Conservation (phyloP, 805 yeast genomes). For the Tetrapisispora arboricola region DNA sequence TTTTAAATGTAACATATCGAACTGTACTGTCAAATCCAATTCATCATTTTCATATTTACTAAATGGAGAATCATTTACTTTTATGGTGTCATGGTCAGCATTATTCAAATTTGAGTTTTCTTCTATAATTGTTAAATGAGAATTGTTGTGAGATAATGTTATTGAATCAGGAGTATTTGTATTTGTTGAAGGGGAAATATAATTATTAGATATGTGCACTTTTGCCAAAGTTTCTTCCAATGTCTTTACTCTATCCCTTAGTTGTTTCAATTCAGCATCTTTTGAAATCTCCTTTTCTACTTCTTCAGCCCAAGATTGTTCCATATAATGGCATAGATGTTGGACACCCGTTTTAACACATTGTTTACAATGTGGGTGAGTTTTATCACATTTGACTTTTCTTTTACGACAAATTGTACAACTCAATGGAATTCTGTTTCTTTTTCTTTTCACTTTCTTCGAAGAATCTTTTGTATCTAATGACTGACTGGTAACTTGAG, state of each 20-base stretch:
- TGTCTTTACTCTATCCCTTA: conserved; percentile 45
- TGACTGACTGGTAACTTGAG: not conserved
- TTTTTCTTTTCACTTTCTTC: conserved; percentile 26
- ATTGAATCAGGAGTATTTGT: conserved; percentile 2
- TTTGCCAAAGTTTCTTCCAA: conserved; percentile 39
- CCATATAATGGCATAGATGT: conserved; percentile 47
- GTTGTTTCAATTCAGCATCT: conserved; percentile 38
- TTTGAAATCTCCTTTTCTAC: conserved; percentile 40
- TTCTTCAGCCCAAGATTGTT: conserved; percentile 48
- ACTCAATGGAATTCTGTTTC: conserved; percentile 40
- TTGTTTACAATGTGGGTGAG: conserved; percentile 46
- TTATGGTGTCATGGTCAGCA: not conserved
- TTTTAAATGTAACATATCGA: conserved; percentile 36
- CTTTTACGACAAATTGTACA: conserved; percentile 40
- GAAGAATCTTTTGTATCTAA: not conserved
- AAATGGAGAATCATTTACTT: not conserved
- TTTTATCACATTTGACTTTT: conserved; percentile 41
- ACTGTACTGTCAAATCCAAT: conserved; percentile 33
- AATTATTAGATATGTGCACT: conserved; percentile 11
- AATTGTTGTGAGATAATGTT: conserved; percentile 2
- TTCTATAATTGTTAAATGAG: conserved; percentile 1
- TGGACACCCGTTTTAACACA: conserved; percentile 50
- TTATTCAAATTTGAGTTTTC: not conserved
- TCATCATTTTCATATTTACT: conserved; percentile 26
- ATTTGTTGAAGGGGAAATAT: conserved; percentile 1